Evolutionary conservation across 176 grass and related monocot genomes (phyloP).

Genomic region (Oryza brachyantha): DNA sequence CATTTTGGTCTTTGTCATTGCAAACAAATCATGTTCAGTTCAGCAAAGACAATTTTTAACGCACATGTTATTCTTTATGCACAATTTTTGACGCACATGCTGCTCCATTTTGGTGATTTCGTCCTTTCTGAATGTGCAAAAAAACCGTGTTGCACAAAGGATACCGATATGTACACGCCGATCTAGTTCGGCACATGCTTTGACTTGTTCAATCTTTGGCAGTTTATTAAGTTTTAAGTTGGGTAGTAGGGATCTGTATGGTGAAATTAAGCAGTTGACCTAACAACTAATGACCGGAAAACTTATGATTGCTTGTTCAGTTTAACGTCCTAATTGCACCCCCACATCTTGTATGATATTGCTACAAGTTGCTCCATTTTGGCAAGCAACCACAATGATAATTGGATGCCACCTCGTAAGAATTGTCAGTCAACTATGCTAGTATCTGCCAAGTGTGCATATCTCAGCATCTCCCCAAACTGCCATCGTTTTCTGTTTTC

Average conservation of each 20-base stretch:
- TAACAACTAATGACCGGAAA: neutral
- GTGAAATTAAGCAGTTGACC: conserved; percentile 18
- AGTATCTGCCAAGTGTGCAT: neutral
- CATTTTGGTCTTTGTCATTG: neutral
- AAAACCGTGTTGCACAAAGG: neutral
- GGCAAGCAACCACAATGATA: neutral
- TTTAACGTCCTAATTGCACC: neutral
- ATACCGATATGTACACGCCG: neutral
- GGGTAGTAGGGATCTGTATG: neutral
- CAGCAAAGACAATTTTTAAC: neutral
- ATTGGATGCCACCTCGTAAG: neutral
- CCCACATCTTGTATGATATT: neutral
- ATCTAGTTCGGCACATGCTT: neutral
- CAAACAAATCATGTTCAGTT: neutral
- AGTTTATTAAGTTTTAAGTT: neutral
- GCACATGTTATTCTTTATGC: neutral
- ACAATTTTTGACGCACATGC: neutral
- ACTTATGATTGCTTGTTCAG: neutral
- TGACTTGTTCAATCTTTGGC: neutral
- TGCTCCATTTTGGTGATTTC: neutral
- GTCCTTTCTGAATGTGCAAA: neutral
- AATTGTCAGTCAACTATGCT: conserved; percentile 13
- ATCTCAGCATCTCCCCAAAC: neutral
- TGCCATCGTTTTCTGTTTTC: conserved; percentile 22
- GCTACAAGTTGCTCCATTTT: conserved; percentile 10